These are phyloP conservation scores for Agaricus subrufescens DNA, from an alignment of 768 basidiomycete genomes.

Conservation along the genomic window DNA sequence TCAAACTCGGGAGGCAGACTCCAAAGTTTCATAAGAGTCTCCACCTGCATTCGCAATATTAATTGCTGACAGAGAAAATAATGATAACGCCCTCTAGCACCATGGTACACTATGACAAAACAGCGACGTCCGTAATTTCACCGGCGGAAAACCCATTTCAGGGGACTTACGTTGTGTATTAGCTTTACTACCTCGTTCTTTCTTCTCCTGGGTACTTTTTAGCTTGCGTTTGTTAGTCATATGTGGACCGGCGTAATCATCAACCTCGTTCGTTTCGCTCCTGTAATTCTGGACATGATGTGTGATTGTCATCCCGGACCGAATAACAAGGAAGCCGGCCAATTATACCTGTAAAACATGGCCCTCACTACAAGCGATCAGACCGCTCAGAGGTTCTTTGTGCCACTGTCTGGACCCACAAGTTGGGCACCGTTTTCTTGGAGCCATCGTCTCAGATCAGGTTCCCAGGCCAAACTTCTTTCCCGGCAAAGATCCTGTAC, in stretches of 20 bases:
- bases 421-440: constrained; percentile 60
- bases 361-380: constrained; percentile 85
- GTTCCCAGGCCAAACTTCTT: not conserved
- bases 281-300: constrained; percentile 63
- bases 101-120: constrained; percentile 67
- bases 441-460: constrained; percentile 40
- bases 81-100: constrained; percentile 68
- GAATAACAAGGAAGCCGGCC: not conserved
- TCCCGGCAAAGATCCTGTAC: too few relatives aligned
- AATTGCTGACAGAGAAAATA: constrained; percentile 85
- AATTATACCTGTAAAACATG: constrained; percentile 77
- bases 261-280: constrained; percentile 69
- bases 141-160: not conserved
- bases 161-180: constrained; percentile 51
- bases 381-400: constrained; percentile 76
- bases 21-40: constrained; percentile 58
- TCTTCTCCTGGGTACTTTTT: constrained; percentile 53
- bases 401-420: constrained; percentile 88
- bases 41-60: constrained; percentile 72
- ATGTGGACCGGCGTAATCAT: constrained; percentile 55
- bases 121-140: not conserved
- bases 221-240: constrained; percentile 60
- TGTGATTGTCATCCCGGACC: not conserved
- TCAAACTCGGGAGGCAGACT: constrained; percentile 76
- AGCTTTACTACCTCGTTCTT: constrained; percentile 41